These are phyloP conservation scores for Aspergillus sclerotiicarbonarius DNA, from an alignment of 495 filamentous ascomycete genomes.

Conservation along the genomic window DNA sequence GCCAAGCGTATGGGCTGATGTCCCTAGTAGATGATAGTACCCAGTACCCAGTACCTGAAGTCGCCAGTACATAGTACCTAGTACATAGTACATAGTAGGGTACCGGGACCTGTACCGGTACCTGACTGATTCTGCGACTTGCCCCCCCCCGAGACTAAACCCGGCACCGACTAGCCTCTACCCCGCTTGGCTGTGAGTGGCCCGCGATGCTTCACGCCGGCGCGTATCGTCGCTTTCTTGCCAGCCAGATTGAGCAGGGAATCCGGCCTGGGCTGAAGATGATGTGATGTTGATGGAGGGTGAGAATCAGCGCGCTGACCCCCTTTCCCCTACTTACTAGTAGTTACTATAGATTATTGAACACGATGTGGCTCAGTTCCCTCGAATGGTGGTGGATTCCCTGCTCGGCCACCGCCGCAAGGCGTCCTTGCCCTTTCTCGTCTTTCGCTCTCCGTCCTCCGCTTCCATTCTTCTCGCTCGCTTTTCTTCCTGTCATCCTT, in stretches of 20 bases:
- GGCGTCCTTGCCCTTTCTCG: background rate
- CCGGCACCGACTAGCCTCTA: too few species aligned
- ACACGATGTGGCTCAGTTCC: background rate
- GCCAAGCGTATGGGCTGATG: too few species aligned
- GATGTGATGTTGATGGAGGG: background rate
- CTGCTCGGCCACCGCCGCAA: background rate
- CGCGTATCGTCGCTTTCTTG: background rate
- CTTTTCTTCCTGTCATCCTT: background rate
- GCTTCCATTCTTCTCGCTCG: conserved; percentile 3
- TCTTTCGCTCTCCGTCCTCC: background rate
- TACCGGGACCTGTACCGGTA: too few species aligned
- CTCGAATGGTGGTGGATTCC: background rate
- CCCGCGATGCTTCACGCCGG: background rate
- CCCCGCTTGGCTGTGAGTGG: background rate
- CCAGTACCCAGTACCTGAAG: too few species aligned
- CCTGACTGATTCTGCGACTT: too few species aligned
- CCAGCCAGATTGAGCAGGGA: background rate
- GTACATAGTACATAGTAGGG: too few species aligned
- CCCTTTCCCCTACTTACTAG: background rate
- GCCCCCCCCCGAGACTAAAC: too few species aligned
- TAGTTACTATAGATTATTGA: background rate
- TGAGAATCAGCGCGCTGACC: background rate
- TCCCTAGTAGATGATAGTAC: too few species aligned
- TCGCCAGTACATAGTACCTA: too few species aligned
- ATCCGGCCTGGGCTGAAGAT: background rate